These are phyloP conservation scores for Lachnellula cervina DNA, from an alignment of 2,329 filamentous ascomycete genomes.

Conservation along the genomic window DNA sequence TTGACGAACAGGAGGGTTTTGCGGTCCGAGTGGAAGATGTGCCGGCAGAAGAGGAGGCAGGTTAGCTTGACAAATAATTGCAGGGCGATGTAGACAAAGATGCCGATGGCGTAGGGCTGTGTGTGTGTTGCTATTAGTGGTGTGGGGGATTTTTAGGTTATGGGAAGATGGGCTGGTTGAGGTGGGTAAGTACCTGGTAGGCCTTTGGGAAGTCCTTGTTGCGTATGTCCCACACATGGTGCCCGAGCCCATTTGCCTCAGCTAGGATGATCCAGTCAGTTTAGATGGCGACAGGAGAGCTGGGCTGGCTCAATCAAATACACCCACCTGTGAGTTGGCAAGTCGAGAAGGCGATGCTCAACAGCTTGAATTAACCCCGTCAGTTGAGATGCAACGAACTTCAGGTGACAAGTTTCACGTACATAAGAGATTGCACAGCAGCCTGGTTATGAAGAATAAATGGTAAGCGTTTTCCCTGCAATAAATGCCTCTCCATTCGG, in stretches of 20 bases:
- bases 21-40: not conserved
- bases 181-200: not conserved
- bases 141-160: not conserved
- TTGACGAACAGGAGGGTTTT: conserved; percentile 3
- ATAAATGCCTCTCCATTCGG: not conserved
- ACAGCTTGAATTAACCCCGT: not conserved
- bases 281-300: too few species aligned
- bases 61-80: not conserved
- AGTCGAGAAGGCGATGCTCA: not conserved
- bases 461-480: not conserved
- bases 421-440: conserved; percentile 1
- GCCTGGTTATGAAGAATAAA: not conserved
- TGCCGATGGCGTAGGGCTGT: not conserved
- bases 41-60: conserved; percentile 4
- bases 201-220: not conserved
- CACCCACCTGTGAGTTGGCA: not conserved
- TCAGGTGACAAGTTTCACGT: not conserved
- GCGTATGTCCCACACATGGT: conserved; percentile 1
- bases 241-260: not conserved
- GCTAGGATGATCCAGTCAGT: not conserved
- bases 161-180: not conserved
- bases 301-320: not conserved
- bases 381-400: not conserved
- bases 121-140: not conserved
- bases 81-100: not conserved